These are phyloP conservation scores for Strigomonas culicis DNA, from an alignment of 208 protist genomes.

Conservation along the genomic window DNA sequence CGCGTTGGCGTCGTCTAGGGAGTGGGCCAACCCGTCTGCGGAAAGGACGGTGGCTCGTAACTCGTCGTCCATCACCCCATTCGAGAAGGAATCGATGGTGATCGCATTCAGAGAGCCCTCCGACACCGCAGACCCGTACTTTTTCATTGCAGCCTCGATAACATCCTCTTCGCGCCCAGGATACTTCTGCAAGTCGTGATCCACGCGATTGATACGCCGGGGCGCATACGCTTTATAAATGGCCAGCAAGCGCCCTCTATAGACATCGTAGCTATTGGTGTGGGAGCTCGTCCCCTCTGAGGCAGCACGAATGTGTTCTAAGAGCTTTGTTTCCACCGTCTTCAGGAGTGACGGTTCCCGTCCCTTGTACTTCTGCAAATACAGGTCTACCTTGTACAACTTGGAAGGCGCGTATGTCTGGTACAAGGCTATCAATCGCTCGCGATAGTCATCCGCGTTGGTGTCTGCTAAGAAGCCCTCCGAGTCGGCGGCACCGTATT, in stretches of 20 bases:
- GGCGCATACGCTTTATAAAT: constrained; percentile 36
- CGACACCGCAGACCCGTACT: constrained; percentile 13
- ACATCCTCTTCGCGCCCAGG: constrained; percentile 45
- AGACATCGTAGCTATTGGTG: constrained; percentile 3
- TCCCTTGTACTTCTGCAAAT: constrained; percentile 27
- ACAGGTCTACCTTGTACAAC: constrained; percentile 23
- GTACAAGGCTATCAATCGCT: constrained; percentile 19
- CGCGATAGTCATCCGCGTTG: constrained; percentile 2
- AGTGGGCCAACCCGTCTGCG: neutral
- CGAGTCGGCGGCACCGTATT: neutral
- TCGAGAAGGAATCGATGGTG: neutral
- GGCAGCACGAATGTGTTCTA: neutral
- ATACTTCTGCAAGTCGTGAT: constrained; percentile 42
- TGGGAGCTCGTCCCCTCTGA: neutral
- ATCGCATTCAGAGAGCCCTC: neutral
- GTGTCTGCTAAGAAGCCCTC: neutral
- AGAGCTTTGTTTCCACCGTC: constrained; percentile 24
- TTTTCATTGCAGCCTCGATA: constrained; percentile 23
- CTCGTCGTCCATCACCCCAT: neutral
- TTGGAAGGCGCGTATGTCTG: constrained; percentile 26
- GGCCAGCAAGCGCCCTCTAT: constrained; percentile 20
- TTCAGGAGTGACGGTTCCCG: constrained; percentile 25
- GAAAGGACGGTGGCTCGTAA: neutral
- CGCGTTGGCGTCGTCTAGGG: neutral
- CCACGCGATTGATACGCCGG: constrained; percentile 16